Base-by-base conservation (phyloP, 2,329 filamentous ascomycete genomes). In the Calonectria hongkongensis region DNA sequence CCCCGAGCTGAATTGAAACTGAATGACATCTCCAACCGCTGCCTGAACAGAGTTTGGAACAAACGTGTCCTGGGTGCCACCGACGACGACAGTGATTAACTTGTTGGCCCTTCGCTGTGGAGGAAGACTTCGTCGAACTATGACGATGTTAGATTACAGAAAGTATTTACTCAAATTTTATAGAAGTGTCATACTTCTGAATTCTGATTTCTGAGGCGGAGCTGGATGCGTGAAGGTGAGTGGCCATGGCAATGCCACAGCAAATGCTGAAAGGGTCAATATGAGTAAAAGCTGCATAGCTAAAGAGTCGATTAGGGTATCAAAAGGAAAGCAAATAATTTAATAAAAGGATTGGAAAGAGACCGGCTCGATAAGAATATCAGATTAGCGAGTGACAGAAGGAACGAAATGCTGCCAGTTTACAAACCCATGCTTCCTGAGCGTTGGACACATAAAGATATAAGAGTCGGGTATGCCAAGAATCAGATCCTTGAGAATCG, bases 1-100 rank as follows among this genome's bases (percentile, higher is more conserved):
- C 6, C 84, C 83, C 28, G 81, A 82, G 70, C 83, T 85, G 79
- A 87, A 87, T 66, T 87, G 85, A 73, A 87, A 87, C 63, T 84
- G 81, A 1, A 87, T 79, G 12, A 84, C 77, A n/a, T 86, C 85
- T 41, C 84, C 84, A 0, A 82, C 77, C 0, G 79, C 74, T 1
- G 84, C 84, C 27, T 66, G 72, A 15, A 86, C 74, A 4, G 78
- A 67, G 60, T 86, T 86, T 0, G 84, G 84, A 2, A 85, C 80
- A 51, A 85, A 85, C 1, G 81, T 80, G 62, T 82, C 82, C 66
- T 85, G 84, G 6, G 79, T 43, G 15, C 83, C 84, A 7, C 84
- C 84, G 1, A 85, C 83, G 0, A 85, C 79, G 7, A 86, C 84
- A 2, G 84, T 80, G 39, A 80, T 79, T 4, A 80, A 54, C 30